Evolutionary conservation across 2,329 filamentous ascomycete genomes (phyloP), one percentile per base, ranked within the genome.

Genomic region (Aaosphaeria pasadenensis): DNA sequence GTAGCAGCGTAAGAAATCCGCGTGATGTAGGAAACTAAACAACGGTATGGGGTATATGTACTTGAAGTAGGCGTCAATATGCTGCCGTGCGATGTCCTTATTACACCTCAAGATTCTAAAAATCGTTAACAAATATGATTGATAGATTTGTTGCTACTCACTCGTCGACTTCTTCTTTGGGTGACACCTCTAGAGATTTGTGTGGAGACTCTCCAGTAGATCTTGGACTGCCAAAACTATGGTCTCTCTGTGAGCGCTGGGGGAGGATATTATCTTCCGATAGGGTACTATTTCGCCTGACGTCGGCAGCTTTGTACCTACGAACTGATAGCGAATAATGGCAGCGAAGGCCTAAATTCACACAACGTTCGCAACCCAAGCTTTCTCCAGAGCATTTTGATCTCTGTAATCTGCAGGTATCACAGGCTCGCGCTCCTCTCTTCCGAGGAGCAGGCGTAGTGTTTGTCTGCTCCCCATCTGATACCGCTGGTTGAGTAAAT

Each of bases 21-120:
- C 47, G 29, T 44, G 50, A 38, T 52, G 50, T 6, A 52, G 39
- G 30, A 52, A 52, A 38, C 44, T 50, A 39, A 47, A 50, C 6
- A 38, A 6, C 24, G 42, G 45, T 4, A 52, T 41, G 7, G 50
- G 50, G 24, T 52, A 47, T 11, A 50, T 48, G 47, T 47, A 50
- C 17, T 45, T 42, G 40, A 50, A 52, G 35, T 47, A 52, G 6
- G 47, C 47, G 11, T 52, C 50, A 36, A 52, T 45, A 31, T 50
- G 47, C 6, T 38, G 47, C 32, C 47, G 33, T 11, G 40, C 42
- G 32, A 32, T 24, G n/a, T 38, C 13, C 17, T 17, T 47, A 6
- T 46, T 41, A 35, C 46, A 47, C 6, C 47, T 44, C 7, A 52
- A 42, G 33, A 50, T 5, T 24, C 39, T 40, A 40, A 11, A 28